Percentiles rank a stretch among this genome's conserved stretches.
Conservation (phyloP, 1,284 basidiomycete species). For the Xanthoconium separans region DNA sequence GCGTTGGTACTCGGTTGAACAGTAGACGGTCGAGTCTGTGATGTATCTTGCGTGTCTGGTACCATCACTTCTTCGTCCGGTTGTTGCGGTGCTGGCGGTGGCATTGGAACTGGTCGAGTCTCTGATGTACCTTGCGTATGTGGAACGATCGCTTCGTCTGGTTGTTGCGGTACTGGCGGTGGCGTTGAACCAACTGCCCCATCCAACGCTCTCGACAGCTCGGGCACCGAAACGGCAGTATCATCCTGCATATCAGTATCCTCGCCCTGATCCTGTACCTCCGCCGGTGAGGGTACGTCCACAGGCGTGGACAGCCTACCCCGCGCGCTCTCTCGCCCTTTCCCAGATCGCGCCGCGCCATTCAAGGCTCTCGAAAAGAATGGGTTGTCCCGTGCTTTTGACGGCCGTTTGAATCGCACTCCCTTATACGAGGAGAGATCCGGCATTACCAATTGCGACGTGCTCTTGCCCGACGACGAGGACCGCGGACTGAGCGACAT, state of each 20-base stretch:
- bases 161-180: no score
- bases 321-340: neutral
- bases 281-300: neutral
- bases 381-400: constrained; percentile 16
- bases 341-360: neutral
- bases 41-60: neutral
- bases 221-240: neutral
- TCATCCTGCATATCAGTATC: constrained; percentile 9
- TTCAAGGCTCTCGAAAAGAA: constrained; percentile 27
- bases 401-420: constrained; percentile 20
- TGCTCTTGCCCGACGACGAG: neutral
- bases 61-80: neutral
- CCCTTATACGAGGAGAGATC: constrained; percentile 26
- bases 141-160: no score
- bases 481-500: neutral
- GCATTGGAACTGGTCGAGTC: no score
- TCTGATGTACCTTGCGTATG: no score
- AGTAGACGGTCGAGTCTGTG: neutral
- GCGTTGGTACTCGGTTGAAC: neutral
- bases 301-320: neutral
- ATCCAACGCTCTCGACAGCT: neutral
- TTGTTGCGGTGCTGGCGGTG: neutral
- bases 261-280: neutral
- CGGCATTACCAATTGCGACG: constrained; percentile 19
- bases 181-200: neutral